Conservation (phyloP, 2,329 filamentous ascomycete species). For the Gyromitra esculenta region DNA sequence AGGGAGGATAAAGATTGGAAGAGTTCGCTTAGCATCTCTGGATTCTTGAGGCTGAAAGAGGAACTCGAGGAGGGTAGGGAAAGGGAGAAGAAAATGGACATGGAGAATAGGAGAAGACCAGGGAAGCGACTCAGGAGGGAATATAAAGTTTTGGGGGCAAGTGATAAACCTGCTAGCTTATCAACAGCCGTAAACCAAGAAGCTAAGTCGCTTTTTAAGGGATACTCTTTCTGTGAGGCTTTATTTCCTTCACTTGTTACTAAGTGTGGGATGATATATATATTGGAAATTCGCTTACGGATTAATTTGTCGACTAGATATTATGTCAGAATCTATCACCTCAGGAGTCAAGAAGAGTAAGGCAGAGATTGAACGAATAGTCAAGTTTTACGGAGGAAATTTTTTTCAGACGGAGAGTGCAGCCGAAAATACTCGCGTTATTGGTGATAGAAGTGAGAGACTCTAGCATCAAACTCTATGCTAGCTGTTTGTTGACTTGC, state of each 20-base stretch:
- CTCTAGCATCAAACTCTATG: not conserved
- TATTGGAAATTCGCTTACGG: not conserved
- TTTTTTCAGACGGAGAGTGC: conserved; percentile 78
- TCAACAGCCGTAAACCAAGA: conserved; percentile 56
- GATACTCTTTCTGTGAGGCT: conserved; percentile 55
- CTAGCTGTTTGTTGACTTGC: not conserved
- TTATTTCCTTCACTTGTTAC: not conserved
- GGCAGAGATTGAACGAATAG: conserved; percentile 77
- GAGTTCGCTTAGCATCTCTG: conserved; percentile 77
- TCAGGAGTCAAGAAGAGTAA: conserved; percentile 77
- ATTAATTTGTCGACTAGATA: conserved; percentile 60
- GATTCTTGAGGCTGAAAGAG: conserved; percentile 77
- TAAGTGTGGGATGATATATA: not conserved
- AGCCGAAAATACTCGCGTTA: conserved; percentile 71
- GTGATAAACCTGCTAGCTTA: conserved; percentile 63
- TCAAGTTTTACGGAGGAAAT: conserved; percentile 83
- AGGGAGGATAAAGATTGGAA: conserved; percentile 87
- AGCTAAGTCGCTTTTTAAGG: conserved; percentile 35
- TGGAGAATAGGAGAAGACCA: conserved; percentile 71
- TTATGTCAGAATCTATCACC: conserved; percentile 78
- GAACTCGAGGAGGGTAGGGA: conserved; percentile 76
- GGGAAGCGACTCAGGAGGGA: conserved; percentile 75
- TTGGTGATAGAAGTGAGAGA: conserved; percentile 76
- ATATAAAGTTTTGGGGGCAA: conserved; percentile 76
- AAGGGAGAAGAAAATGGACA: conserved; percentile 79